phyloP scores from a whole-genome alignment of 140 eudicot species.

The Oenanthe javanica region DNA sequence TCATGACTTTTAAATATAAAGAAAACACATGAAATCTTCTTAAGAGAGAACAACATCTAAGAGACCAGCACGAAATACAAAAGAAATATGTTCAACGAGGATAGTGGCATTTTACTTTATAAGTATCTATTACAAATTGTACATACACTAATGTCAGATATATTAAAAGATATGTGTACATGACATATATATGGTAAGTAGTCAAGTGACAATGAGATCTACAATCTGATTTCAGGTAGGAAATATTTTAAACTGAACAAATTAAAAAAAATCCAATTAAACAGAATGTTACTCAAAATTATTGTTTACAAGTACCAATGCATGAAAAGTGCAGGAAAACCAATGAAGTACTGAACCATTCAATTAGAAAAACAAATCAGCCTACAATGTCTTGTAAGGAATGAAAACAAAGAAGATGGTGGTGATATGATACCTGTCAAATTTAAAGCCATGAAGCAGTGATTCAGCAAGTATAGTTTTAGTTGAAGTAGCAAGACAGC shows the following conservation, averaged over 20 bases:
- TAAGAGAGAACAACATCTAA: neutral
- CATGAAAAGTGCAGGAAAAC: neutral
- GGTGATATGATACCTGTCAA: conserved; percentile 63
- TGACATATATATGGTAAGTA: neutral
- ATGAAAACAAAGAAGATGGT: neutral
- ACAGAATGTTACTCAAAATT: neutral
- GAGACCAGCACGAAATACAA: neutral
- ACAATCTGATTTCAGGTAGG: neutral
- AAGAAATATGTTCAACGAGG: neutral
- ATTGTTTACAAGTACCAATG: neutral
- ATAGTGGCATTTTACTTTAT: neutral
- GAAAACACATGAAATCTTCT: neutral
- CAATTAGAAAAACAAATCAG: neutral
- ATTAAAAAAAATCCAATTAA: neutral
- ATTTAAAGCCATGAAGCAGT: conserved; percentile 88
- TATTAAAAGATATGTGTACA: neutral
- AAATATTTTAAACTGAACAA: neutral
- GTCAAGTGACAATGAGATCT: neutral
- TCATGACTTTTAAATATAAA: neutral
- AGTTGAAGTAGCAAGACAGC: conserved; percentile 95
- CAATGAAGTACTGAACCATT: neutral
- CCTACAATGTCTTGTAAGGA: neutral
- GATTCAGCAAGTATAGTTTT: conserved; percentile 98
- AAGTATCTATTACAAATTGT: neutral
- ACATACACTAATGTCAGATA: neutral